A percentile compares a stretch with the other conserved stretches of the same genome.
Conservation (phyloP, 202 grass and related monocot species). For the Schoenoplectus tabernaemontani region DNA sequence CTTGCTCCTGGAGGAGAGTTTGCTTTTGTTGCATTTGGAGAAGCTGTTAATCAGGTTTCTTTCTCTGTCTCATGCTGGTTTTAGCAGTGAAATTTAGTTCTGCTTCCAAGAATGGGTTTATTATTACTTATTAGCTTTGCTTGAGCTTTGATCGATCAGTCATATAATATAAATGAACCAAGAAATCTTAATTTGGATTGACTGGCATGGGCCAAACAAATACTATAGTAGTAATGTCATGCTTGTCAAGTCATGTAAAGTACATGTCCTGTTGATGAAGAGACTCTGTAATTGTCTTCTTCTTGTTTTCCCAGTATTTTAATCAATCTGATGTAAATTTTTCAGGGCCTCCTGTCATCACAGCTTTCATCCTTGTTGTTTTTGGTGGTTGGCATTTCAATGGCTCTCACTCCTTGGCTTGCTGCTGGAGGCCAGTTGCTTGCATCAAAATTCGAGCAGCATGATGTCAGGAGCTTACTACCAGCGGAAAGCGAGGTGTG, state of each 20-base stretch:
- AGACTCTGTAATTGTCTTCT: constrained; percentile 11
- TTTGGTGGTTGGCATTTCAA: constrained; percentile 96
- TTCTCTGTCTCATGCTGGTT: constrained; percentile 2
- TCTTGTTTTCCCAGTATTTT: neutral
- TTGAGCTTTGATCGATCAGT: constrained; percentile 3
- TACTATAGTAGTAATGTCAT: neutral
- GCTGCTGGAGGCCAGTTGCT: constrained; percentile 88
- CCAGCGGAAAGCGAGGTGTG: constrained; percentile 97
- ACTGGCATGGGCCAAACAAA: neutral
- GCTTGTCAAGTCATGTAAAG: neutral
- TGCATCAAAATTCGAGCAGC: constrained; percentile 95
- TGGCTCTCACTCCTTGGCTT: constrained; percentile 93
- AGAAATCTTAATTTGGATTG: neutral
- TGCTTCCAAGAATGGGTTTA: constrained; percentile 14
- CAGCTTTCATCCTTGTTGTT: constrained; percentile 85
- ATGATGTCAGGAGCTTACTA: constrained; percentile 90
- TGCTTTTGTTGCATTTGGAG: constrained; percentile 99
- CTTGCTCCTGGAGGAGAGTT: constrained; percentile 99
- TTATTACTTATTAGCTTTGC: constrained; percentile 2
- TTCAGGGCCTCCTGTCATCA: constrained; percentile 79
- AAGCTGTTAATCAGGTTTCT: constrained; percentile 91
- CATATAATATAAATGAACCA: neutral
- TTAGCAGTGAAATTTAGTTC: neutral
- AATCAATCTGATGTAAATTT: constrained; percentile 10
- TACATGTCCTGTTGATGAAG: neutral